These are phyloP conservation scores for Jimgerdemannia lactiflua DNA, from an alignment of 192 early-diverging fungal genomes.

Conservation along the genomic window DNA sequence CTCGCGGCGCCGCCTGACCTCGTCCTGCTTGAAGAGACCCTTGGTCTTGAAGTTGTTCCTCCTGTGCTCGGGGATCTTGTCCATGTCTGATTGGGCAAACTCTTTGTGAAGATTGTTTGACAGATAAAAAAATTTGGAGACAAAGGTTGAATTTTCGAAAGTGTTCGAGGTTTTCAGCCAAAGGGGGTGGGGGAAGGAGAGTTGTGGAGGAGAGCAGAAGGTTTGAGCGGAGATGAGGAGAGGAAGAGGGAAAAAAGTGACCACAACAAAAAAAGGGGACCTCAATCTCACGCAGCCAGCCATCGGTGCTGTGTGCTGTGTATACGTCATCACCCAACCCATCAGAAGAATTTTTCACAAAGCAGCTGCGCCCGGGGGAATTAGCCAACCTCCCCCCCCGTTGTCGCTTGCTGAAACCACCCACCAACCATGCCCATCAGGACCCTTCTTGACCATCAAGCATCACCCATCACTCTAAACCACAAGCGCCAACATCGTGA, in stretches of 20 bases:
- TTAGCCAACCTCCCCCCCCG: too few species aligned
- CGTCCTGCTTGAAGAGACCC: conserved; percentile 83
- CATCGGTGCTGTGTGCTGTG: too few species aligned
- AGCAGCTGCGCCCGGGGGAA: too few species aligned
- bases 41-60: conserved; percentile 85
- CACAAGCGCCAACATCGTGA: too few species aligned
- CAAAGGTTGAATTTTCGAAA: not conserved
- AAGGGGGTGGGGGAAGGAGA: not conserved
- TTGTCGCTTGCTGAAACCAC: too few species aligned
- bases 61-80: conserved; percentile 56
- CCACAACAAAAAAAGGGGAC: not conserved
- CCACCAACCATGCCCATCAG: too few species aligned
- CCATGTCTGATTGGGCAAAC: conserved; percentile 23
- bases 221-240: not conserved
- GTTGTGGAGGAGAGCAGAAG: not conserved
- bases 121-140: not conserved
- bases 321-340: not conserved
- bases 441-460: too few species aligned
- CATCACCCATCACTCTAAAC: too few species aligned
- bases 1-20: conserved; percentile 89
- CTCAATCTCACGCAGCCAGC: not conserved
- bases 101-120: not conserved
- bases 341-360: too few species aligned
- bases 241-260: conserved; percentile 1
- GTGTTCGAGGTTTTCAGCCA: not conserved